Base-by-base conservation (phyloP, 176 grass and related monocot genomes). In the Oryza australiensis region DNA sequence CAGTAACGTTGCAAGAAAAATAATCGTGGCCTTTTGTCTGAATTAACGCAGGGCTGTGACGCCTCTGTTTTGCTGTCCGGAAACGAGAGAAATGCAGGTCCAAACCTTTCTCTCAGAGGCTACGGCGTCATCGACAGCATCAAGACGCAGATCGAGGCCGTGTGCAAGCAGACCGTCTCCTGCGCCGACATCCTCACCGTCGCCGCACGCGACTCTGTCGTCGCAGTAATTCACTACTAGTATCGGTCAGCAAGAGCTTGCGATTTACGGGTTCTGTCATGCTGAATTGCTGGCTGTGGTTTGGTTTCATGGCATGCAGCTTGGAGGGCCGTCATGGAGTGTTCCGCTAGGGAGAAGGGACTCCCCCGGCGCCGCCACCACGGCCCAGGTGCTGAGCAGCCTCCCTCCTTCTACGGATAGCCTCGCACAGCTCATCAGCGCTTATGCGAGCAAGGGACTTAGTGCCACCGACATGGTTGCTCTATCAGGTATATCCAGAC, bases 171-270 rank as follows among this genome's bases (percentile, higher is more conserved):
- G 83, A 91, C 91, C 10, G 94, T 97, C 29, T 91, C 94, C 18
- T 97, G 94, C 70, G 94, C 94, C 13, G 91, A 97, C 77, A 97
- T 97, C 80, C 77, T 91, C 59, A 41, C 91, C 22, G 73, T 97
- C 12, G 94, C 91, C 1, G 88, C 94, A 13, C 91, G 90, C 0
- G 94, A 96, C 68, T 91, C 90, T 0, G 91, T 97, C 7, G 81
- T 93, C 1, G 86, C 88, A 18, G 90, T 96, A 85, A 37, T n/a
- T n/a, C n/a, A n/a, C n/a, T n/a, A n/a, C 7, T 29, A 29, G 29
- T 37, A 37, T 37, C 35, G 8, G 1, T 7, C 1, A 9, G 29
- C 7, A 37, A 7, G 35, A 37, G 35, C 35, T 37, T 4, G 35
- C 35, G 35, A 37, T 37, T 37, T 37, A 37, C 35, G 35, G 8